Evolutionary conservation across 305 asterid species (phyloP).

Genomic region (Fraxinus latifolia): DNA sequence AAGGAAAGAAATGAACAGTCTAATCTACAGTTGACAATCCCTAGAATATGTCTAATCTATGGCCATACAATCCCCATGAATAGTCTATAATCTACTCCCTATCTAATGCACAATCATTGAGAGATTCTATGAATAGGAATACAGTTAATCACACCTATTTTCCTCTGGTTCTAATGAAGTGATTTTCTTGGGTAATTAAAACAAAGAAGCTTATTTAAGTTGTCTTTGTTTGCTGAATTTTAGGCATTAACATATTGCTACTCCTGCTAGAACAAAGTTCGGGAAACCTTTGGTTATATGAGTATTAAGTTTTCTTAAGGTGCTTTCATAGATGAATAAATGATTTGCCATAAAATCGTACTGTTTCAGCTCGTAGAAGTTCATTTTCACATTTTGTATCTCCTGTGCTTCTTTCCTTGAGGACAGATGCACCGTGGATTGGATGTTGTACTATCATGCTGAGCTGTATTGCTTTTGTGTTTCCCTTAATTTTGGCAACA

Average conservation of each 20-base stretch:
- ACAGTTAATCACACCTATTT: background rate
- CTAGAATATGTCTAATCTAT: background rate
- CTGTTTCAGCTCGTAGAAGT: background rate
- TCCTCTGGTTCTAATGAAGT: background rate
- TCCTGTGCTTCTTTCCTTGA: background rate
- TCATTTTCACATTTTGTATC: background rate
- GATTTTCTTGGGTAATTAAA: background rate
- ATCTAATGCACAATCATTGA: background rate
- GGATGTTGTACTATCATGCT: background rate
- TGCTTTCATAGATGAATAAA: background rate
- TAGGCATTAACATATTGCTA: background rate
- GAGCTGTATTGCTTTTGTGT: background rate
- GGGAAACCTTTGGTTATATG: background rate
- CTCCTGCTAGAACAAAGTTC: background rate
- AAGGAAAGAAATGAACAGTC: background rate
- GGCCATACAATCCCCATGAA: background rate
- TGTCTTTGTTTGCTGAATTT: background rate
- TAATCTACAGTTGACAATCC: background rate
- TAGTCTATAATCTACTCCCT: background rate
- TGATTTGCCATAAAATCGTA: background rate
- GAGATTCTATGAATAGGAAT: background rate
- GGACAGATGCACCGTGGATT: background rate
- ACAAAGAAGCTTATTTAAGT: background rate
- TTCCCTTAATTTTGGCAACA: background rate
- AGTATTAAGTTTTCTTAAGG: background rate